Evolutionary conservation across 2,329 filamentous ascomycete species (phyloP).

Genomic region (Fusarium oligoseptatum): DNA sequence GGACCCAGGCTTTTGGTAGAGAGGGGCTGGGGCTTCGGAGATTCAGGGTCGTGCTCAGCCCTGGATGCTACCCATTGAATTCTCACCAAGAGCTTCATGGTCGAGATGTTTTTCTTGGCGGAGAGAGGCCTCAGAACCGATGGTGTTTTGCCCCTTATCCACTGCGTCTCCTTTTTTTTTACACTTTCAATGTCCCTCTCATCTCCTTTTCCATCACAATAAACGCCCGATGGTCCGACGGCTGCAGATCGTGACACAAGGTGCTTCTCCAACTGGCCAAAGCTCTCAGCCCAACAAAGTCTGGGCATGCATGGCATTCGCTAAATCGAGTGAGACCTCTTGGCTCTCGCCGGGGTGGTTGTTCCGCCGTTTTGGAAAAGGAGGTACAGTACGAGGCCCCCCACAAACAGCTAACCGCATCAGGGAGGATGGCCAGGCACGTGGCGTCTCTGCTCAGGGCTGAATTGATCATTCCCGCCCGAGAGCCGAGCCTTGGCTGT

Average conservation of each 20-base stretch:
- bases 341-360: neutral
- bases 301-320: neutral
- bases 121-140: neutral
- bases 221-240: neutral
- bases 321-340: neutral
- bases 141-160: too few species aligned
- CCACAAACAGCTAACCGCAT: neutral
- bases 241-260: neutral
- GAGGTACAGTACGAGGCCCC: neutral
- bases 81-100: neutral
- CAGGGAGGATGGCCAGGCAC: neutral
- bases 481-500: neutral
- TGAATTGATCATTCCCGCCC: neutral
- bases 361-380: conserved; percentile 4
- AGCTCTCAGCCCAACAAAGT: neutral
- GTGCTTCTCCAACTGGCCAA: neutral
- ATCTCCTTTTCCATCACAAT: neutral
- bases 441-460: conserved; percentile 1
- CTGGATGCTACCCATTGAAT: neutral
- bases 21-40: neutral
- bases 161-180: neutral
- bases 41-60: neutral
- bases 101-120: neutral
- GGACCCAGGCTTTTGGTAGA: neutral
- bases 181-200: neutral